Conservation (phyloP, 768 basidiomycete species). For the Chalciporus sphaerocephalus region DNA sequence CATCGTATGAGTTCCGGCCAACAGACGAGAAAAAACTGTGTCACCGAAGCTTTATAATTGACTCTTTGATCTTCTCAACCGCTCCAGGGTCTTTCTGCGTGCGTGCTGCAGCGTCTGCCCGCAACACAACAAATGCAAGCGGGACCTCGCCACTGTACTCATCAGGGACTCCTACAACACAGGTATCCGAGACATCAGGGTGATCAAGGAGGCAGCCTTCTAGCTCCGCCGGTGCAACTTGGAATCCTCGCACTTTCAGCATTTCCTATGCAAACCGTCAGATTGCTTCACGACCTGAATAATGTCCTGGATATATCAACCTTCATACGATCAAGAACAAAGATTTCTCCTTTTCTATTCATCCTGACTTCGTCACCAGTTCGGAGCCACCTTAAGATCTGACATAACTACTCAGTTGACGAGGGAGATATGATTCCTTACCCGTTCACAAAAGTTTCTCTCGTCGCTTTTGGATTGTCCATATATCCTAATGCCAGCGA, state of each 20-base stretch:
- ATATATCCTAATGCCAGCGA: slow-evolving; percentile 57
- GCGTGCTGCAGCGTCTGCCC: slow-evolving; percentile 35
- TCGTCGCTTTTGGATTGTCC: slow-evolving; percentile 56
- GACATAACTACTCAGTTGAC: not conserved
- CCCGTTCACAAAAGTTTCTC: slow-evolving; percentile 58
- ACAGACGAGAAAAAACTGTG: too few species aligned
- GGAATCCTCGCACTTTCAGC: slow-evolving; percentile 56
- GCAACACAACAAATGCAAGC: slow-evolving; percentile 61
- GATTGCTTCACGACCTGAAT: not conserved
- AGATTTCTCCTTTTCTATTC: slow-evolving; percentile 57
- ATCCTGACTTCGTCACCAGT: slow-evolving; percentile 71
- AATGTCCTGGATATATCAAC: slow-evolving; percentile 31
- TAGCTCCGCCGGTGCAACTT: slow-evolving; percentile 64
- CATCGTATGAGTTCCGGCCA: not conserved
- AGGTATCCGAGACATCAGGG: slow-evolving; percentile 55
- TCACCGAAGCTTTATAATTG: slow-evolving; percentile 50
- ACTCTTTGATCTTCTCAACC: slow-evolving; percentile 33
- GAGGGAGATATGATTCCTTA: not conserved
- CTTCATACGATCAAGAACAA: slow-evolving; percentile 71
- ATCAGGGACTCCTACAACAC: slow-evolving; percentile 66
- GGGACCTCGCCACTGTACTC: slow-evolving; percentile 77
- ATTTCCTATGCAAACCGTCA: slow-evolving; percentile 47
- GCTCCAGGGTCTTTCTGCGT: slow-evolving; percentile 30
- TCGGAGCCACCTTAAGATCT: slow-evolving; percentile 49
- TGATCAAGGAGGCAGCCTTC: slow-evolving; percentile 63